Conservation (phyloP, 1,139 yeast genomes). For the Yamadazyma friedrichii region DNA sequence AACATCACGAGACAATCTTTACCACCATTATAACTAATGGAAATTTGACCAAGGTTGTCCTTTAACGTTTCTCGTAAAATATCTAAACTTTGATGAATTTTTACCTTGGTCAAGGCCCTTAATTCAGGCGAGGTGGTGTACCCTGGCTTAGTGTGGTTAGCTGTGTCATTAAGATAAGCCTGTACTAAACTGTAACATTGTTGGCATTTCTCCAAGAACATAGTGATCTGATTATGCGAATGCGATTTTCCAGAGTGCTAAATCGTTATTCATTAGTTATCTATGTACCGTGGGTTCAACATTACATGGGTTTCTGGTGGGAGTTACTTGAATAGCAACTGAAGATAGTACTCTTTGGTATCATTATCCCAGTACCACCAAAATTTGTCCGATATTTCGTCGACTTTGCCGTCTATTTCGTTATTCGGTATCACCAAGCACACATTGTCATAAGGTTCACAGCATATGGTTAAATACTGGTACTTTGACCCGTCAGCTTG, state of each 20-base stretch:
- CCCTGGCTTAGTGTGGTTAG: constrained; percentile 10
- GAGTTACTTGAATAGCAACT: constrained; percentile 52
- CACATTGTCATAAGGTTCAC: constrained; percentile 81
- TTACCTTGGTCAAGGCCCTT: constrained; percentile 29
- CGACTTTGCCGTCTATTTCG: constrained; percentile 45
- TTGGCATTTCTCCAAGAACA: constrained; percentile 26
- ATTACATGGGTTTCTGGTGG: too few relatives aligned
- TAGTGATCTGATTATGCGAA: constrained; percentile 4
- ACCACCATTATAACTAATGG: constrained; percentile 86
- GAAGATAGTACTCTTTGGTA: constrained; percentile 65
- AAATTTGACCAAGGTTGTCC: constrained; percentile 49
- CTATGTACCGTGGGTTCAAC: too few relatives aligned
- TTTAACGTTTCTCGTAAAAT: constrained; percentile 32
- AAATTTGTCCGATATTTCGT: constrained; percentile 39
- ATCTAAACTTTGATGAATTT: constrained; percentile 29
- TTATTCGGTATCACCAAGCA: constrained; percentile 67
- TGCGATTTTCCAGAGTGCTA: constrained; percentile 2
- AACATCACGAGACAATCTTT: constrained; percentile 88
- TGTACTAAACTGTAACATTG: constrained; percentile 35
- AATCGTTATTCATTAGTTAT: neutral
- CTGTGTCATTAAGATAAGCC: constrained; percentile 30
- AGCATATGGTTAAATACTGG: constrained; percentile 74
- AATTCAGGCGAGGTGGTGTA: constrained; percentile 23
- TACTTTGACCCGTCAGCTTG: constrained; percentile 16
- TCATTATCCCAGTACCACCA: constrained; percentile 78